Evolutionary conservation across 768 basidiomycete genomes (phyloP), one percentile per base, ranked within the genome.

Genomic region (Russula abietina): DNA sequence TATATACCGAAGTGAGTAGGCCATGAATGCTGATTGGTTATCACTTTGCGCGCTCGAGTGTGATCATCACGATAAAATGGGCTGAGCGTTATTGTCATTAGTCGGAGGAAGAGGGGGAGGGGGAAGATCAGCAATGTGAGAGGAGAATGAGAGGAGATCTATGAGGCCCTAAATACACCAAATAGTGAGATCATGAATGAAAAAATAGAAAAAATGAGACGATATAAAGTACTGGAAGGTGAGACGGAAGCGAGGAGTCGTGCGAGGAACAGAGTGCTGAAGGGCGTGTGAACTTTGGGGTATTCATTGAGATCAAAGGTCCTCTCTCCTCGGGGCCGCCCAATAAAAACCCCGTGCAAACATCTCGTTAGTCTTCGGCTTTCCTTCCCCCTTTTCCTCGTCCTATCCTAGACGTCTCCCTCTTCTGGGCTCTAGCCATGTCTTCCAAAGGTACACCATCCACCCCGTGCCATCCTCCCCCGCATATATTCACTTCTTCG

Each of bases 231-330:
- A 17, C 28, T 30, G 57, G 57, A 57, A 64, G 46, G 62, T 57
- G 57, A 59, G 38, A 48, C 9, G 14, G 2, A 45, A 24, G 58
- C 63, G 63, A 64, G 54, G 54, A 49, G 50, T 55, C 30, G 57
- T 30, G 33, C 56, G 62, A 55, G 26, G 26, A 26, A 26, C 24
- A 14, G 26, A 22, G n/a, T 28, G 12, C 24, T 26, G 14, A 14
- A 53, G 36, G 11, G 28, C 67, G 67, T 67, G 67, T 36, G 67
- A 67, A 67, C 33, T 55, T 67, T 67, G 67, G 67, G 67, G 67
- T 43, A 36, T 57, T 32, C 19, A 16, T 39, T 30, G 8, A 49
- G 19, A 55, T 26, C 8, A 39, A 49, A 56, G 43, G 38, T 46
- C 26, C n/a, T 36, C 36, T 10, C 22, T 8, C 11, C 30, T 57